phyloP scores from a whole-genome alignment of 2,329 filamentous ascomycete species.

The Neofusicoccum laricinum region DNA sequence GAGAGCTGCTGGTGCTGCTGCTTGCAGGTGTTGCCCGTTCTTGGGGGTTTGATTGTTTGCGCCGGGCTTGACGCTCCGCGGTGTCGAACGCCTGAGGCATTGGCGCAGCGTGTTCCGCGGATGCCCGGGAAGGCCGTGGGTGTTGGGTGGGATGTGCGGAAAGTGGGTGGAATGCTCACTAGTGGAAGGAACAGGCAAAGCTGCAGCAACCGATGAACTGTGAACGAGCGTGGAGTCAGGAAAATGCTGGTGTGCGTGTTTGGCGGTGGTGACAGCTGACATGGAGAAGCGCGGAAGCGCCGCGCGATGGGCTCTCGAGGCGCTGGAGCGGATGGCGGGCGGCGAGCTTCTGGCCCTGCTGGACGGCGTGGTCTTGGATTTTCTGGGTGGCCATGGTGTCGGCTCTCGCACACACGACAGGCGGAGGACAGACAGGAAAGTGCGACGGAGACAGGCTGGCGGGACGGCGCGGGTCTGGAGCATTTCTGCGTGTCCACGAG shows the following conservation, averaged over 20 bases:
- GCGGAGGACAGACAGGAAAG: neutral
- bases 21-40: neutral
- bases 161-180: conserved; percentile 22
- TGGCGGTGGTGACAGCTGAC: conserved; percentile 23
- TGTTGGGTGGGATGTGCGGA: neutral
- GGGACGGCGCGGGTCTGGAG: neutral
- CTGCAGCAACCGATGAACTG: conserved; percentile 41
- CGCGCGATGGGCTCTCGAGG: conserved; percentile 62
- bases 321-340: conserved; percentile 62
- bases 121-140: neutral
- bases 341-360: conserved; percentile 23
- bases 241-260: neutral
- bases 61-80: neutral
- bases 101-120: neutral
- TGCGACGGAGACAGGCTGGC: neutral
- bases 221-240: neutral
- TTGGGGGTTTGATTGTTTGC: neutral
- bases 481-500: neutral
- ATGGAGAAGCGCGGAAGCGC: conserved; percentile 63
- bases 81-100: neutral
- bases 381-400: neutral
- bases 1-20: neutral
- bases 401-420: neutral
- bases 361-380: neutral
- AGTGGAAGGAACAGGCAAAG: conserved; percentile 45